Evolutionary conservation across 345 rosid species (phyloP).

Genomic region (Nasturtium officinale): DNA sequence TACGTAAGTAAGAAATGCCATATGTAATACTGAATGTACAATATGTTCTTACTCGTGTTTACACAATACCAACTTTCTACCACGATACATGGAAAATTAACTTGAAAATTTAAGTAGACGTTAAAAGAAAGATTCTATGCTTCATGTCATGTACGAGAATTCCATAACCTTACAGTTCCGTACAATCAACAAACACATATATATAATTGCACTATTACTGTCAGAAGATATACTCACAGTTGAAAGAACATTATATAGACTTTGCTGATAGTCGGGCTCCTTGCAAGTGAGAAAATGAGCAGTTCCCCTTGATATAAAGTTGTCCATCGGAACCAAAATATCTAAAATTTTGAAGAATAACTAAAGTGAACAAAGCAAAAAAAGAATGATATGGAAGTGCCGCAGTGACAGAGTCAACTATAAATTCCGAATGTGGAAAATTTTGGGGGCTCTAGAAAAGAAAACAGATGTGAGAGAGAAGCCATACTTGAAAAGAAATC

Average conservation of each 20-base stretch:
- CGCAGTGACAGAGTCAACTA: constrained; percentile 10
- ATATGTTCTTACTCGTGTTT: not conserved
- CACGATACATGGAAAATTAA: not conserved
- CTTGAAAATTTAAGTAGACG: not conserved
- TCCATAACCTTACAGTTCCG: constrained; percentile 4
- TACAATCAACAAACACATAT: constrained; percentile 23
- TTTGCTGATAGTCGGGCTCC: constrained; percentile 95
- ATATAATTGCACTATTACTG: constrained; percentile 16
- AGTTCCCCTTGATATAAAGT: constrained; percentile 93
- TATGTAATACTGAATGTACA: constrained; percentile 18
- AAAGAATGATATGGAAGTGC: constrained; percentile 12
- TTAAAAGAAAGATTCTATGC: constrained; percentile 20
- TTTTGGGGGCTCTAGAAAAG: not conserved
- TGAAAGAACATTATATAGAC: constrained; percentile 91
- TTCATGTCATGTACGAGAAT: constrained; percentile 8
- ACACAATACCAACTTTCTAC: constrained; percentile 25
- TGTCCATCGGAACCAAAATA: constrained; percentile 96
- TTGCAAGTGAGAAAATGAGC: constrained; percentile 84
- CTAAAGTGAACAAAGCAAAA: constrained; percentile 7
- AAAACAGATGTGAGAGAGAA: constrained; percentile 29
- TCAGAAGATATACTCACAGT: constrained; percentile 62
- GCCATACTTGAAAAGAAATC: constrained; percentile 87
- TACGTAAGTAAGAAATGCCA: constrained; percentile 12
- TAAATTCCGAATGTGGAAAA: not conserved
- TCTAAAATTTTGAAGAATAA: constrained; percentile 51